Evolutionary conservation across 495 filamentous ascomycete genomes (phyloP), one percentile per base, ranked within the genome.

Genomic region (Parathielavia hyrcaniae): DNA sequence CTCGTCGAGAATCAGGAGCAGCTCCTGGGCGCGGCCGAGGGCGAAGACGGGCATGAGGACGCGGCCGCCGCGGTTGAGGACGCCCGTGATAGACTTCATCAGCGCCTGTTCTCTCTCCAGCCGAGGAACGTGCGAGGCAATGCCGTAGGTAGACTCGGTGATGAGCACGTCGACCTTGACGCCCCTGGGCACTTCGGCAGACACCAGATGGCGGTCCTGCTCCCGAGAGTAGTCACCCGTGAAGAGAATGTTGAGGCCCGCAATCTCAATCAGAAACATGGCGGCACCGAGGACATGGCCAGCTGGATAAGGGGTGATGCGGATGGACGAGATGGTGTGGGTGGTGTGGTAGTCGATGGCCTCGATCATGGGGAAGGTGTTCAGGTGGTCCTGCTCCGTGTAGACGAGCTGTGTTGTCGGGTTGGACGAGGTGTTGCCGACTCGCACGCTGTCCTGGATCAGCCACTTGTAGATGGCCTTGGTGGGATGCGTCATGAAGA

Each of bases 381-480:
- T 86, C 16, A 97, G 76, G 69, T 96, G 91, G 67, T 98, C 93
- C 53, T 89, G 84, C 71, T 98, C 93, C 2, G 90, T 96, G 68
- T 96, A 98, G 43, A 97, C 82, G 1, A 86, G 85, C 52, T 79
- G 76, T 0, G 88, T 83, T 11, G 83, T 83, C 58, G 86, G 82
- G 59, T 89, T 86, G 1, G 88, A 86, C 0, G 88, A 86, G 0
- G 87, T 90, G 69, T 90, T 79, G 50, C 86, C 83, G 36, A 98
- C 91, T 58, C 93, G 85, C 30, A 98, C 87, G 67, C 88, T 91
- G 73, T 98, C 93, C 70, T 96, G 90, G 52, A 97, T 96, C 36
- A 98, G 80, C 91, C 92, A 97, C 77, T 97, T 97, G 80, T 98
- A 98, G 72, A 98, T 98, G 59, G 93, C 93, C 73, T 97, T 97